phyloP scores from a whole-genome alignment of 2,329 filamentous ascomycete genomes.

The Kalmusia sp. region DNA sequence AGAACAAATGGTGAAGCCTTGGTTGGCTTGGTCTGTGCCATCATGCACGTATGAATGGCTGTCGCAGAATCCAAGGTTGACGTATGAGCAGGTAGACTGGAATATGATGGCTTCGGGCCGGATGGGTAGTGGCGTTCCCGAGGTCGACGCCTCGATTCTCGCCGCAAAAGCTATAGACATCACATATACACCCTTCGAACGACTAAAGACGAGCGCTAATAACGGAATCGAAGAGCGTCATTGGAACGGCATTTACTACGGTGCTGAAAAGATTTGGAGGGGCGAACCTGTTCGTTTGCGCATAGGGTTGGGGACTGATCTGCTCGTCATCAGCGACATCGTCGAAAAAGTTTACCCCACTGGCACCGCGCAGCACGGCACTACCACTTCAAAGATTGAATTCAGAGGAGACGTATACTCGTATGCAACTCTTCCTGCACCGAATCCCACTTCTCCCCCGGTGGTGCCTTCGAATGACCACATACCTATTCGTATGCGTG shows the following conservation, averaged over 20 bases:
- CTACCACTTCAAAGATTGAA: slow-evolving; percentile 41
- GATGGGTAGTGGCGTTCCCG: slow-evolving; percentile 57
- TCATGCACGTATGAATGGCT: slow-evolving; percentile 56
- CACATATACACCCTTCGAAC: slow-evolving; percentile 62
- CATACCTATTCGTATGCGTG: slow-evolving; percentile 59
- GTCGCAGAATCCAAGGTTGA: slow-evolving; percentile 47
- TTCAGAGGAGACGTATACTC: slow-evolving; percentile 62
- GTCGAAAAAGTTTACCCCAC: slow-evolving; percentile 45
- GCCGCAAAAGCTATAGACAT: slow-evolving; percentile 63
- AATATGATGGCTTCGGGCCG: slow-evolving; percentile 50
- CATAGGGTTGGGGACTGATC: slow-evolving; percentile 53
- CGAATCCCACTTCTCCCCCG: slow-evolving; percentile 42
- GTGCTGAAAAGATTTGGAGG: slow-evolving; percentile 66
- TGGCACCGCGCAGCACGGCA: slow-evolving; percentile 11
- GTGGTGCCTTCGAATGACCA: slow-evolving; percentile 49
- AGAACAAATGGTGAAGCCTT: slow-evolving; percentile 58
- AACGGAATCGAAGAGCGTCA: slow-evolving; percentile 51
- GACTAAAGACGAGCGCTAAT: slow-evolving; percentile 49
- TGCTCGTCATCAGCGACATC: slow-evolving; percentile 57
- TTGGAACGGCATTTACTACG: slow-evolving; percentile 63
- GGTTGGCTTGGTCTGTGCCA: slow-evolving; percentile 66
- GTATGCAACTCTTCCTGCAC: slow-evolving; percentile 46
- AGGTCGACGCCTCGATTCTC: slow-evolving; percentile 65
- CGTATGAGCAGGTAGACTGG: slow-evolving; percentile 62
- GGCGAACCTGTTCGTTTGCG: slow-evolving; percentile 65